A percentile compares a stretch with the other conserved stretches of the same genome.
Evolutionary conservation across 2,329 filamentous ascomycete species (phyloP).

Genomic region (Calcarisporium arbuscula): DNA sequence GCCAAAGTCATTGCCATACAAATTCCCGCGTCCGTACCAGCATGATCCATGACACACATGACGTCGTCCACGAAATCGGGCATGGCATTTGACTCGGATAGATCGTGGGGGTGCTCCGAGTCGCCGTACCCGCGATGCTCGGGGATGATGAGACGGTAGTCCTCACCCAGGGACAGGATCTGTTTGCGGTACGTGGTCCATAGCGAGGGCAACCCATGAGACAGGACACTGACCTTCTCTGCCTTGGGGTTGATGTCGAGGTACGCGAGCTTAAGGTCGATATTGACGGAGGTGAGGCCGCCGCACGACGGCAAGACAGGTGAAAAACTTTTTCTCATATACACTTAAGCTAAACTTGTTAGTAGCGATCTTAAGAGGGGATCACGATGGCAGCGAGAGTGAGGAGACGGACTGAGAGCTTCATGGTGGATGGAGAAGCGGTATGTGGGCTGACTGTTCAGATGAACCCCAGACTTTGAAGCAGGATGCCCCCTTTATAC

Average conservation of each 20-base stretch:
- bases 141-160: slow-evolving; percentile 7
- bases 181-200: slow-evolving; percentile 9
- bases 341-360: no score
- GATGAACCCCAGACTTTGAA: no score
- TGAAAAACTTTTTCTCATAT: no score
- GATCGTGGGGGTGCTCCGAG: slow-evolving; percentile 5
- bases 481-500: no score
- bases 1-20: slow-evolving; percentile 10
- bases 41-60: slow-evolving; percentile 7
- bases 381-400: no score
- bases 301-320: no score
- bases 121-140: slow-evolving; percentile 5
- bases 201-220: slow-evolving; percentile 6
- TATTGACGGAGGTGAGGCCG: not conserved
- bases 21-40: slow-evolving; percentile 3
- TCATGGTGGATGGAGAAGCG: no score
- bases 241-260: slow-evolving; percentile 8
- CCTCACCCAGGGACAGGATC: slow-evolving; percentile 5
- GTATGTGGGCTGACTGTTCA: no score
- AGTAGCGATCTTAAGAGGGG: no score
- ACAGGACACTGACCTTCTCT: slow-evolving; percentile 7
- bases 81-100: slow-evolving; percentile 9
- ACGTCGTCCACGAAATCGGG: slow-evolving; percentile 7
- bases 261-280: no score
- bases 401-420: no score